A percentile compares a stretch with the other conserved stretches of the same genome.
Evolutionary conservation across 371 early-diverging fungal genomes (phyloP).

Genomic region (Edhazardia aedis): DNA sequence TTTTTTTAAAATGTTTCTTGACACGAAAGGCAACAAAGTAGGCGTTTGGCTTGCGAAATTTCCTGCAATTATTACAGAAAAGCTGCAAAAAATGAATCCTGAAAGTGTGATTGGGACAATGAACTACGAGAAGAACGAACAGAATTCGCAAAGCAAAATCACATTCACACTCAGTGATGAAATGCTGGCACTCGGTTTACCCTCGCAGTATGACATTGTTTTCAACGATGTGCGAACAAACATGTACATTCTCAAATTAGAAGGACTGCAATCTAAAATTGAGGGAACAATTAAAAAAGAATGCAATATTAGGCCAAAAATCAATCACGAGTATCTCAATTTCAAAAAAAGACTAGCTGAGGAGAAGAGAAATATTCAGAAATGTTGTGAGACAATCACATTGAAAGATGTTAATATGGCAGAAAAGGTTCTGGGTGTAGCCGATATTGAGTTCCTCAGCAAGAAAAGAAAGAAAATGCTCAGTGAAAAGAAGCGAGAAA

Average conservation of each 20-base stretch:
- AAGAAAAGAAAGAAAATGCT: conserved; percentile 43
- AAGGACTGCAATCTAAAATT: conserved; percentile 8
- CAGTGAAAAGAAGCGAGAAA: conserved; percentile 44
- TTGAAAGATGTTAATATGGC: conserved; percentile 34
- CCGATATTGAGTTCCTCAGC: conserved; percentile 43
- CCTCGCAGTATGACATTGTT: conserved; percentile 14
- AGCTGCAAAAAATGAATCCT: conserved; percentile 2
- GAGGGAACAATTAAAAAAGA: conserved; percentile 38
- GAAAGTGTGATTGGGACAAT: conserved; percentile 18
- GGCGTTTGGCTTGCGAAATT: conserved; percentile 34
- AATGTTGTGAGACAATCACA: conserved; percentile 23
- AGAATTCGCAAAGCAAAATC: neutral
- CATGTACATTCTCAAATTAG: conserved; percentile 17
- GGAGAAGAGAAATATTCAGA: conserved; percentile 3
- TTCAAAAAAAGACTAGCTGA: conserved; percentile 26
- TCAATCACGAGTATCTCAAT: conserved; percentile 39
- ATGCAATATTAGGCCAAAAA: conserved; percentile 31
- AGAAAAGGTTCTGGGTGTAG: conserved; percentile 33
- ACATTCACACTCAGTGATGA: neutral
- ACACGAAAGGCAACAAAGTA: conserved; percentile 10
- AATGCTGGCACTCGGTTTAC: conserved; percentile 3
- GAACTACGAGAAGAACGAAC: neutral
- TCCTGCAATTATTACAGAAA: conserved; percentile 29
- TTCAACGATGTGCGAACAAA: conserved; percentile 8
- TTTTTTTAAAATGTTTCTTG: neutral